Conservation (phyloP, 2,329 filamentous ascomycete species). For the Fusarium avenaceum region DNA sequence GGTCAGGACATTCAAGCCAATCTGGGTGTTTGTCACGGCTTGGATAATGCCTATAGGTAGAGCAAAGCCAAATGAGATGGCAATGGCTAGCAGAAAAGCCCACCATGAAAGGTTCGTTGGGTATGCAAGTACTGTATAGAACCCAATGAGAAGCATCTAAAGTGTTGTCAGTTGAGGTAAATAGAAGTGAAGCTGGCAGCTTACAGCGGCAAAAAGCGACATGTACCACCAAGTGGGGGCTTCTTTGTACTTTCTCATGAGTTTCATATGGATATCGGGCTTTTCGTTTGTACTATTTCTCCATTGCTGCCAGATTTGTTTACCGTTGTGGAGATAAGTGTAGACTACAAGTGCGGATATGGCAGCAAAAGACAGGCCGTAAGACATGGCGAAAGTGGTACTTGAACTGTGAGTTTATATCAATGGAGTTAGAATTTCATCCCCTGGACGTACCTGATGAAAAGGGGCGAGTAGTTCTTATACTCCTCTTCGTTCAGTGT, state of each 20-base stretch:
- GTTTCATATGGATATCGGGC: constrained; percentile 73
- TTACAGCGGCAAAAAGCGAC: constrained; percentile 66
- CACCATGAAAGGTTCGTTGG: constrained; percentile 79
- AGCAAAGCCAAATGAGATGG: constrained; percentile 73
- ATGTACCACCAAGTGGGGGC: constrained; percentile 76
- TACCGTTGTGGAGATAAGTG: constrained; percentile 75
- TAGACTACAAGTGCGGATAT: constrained; percentile 78
- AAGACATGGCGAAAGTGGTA: constrained; percentile 77
- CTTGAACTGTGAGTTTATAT: constrained; percentile 55
- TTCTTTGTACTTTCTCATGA: constrained; percentile 74
- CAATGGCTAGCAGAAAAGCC: constrained; percentile 76
- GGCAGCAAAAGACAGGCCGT: constrained; percentile 79
- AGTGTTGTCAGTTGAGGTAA: background rate
- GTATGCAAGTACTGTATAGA: constrained; percentile 69
- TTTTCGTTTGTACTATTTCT: constrained; percentile 70
- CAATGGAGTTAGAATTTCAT: no score
- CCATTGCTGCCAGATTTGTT: constrained; percentile 75
- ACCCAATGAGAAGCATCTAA: constrained; percentile 67
- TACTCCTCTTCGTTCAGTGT: constrained; percentile 75
- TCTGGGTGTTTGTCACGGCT: constrained; percentile 77
- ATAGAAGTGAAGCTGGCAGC: constrained; percentile 41
- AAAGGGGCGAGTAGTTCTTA: constrained; percentile 75
- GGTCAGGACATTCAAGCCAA: constrained; percentile 80
- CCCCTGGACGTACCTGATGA: constrained; percentile 63
- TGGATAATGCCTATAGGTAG: constrained; percentile 78